Conservation (phyloP, 1,284 basidiomycete species). For the Cryptococcus sp. region DNA sequence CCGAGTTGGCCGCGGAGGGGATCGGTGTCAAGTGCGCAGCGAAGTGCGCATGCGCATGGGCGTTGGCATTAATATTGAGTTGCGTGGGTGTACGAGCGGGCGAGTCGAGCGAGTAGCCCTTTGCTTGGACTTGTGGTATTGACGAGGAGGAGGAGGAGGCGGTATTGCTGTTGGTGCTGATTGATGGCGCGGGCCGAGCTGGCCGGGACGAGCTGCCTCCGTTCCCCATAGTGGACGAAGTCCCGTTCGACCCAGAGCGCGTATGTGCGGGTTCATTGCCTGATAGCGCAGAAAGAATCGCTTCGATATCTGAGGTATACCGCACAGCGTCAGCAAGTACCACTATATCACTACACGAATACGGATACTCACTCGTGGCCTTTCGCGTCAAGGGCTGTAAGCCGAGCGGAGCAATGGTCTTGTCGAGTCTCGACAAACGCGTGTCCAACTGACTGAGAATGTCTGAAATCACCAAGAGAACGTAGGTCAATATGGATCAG, state of each 20-base stretch:
- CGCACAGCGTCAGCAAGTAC: not conserved
- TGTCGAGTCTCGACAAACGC: conserved; percentile 49
- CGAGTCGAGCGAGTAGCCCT: conserved; percentile 32
- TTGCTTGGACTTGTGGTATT: conserved; percentile 7
- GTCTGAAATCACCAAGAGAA: conserved; percentile 19
- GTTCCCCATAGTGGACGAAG: too few relatives aligned
- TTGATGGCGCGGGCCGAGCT: conserved; percentile 1
- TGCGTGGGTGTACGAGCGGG: conserved; percentile 4
- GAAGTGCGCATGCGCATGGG: not conserved
- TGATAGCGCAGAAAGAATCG: conserved; percentile 23
- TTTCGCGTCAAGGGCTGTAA: conserved; percentile 44
- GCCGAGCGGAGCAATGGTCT: conserved; percentile 51
- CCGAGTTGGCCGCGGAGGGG: conserved; percentile 22
- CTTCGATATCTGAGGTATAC: conserved; percentile 35
- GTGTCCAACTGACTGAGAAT: conserved; percentile 51
- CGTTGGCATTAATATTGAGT: not conserved
- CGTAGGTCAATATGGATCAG: not conserved
- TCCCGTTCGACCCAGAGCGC: not conserved
- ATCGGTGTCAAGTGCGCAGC: conserved; percentile 23
- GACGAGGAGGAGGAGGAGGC: conserved; percentile 5
- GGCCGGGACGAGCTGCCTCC: conserved; percentile 1
- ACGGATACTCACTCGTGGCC: conserved; percentile 27
- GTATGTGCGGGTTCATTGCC: conserved; percentile 7
- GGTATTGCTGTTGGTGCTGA: conserved; percentile 9
- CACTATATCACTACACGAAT: not conserved